A percentile compares a stretch with the other conserved stretches of the same genome.
Evolutionary conservation across 2,329 filamentous ascomycete genomes (phyloP).

Genomic region (Xylaria sp.): DNA sequence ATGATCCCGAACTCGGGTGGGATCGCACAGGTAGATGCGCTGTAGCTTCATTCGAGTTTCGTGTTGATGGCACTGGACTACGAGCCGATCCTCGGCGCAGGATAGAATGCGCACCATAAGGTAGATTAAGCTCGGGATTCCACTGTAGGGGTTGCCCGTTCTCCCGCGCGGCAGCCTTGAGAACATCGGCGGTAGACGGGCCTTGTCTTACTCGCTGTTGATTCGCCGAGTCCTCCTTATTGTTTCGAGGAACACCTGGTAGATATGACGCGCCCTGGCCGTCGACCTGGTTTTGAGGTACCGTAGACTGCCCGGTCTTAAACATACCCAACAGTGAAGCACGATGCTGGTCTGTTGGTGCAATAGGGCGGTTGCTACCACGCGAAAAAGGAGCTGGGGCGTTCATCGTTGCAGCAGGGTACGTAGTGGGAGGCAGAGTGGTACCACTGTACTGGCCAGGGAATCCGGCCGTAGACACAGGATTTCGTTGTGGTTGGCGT

Average conservation of each 20-base stretch:
- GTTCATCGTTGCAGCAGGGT: conserved; percentile 30
- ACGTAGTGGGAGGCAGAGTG: conserved; percentile 28
- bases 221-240: conserved; percentile 34
- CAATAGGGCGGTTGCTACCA: conserved; percentile 30
- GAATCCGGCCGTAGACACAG: conserved; percentile 28
- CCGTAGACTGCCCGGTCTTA: conserved; percentile 54
- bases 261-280: conserved; percentile 31
- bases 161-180: conserved; percentile 45
- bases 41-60: conserved; percentile 33
- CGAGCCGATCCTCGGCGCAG: conserved; percentile 47
- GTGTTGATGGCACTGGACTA: conserved; percentile 36
- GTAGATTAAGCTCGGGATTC: conserved; percentile 54
- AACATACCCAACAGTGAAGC: conserved; percentile 65
- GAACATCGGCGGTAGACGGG: conserved; percentile 44
- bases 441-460: conserved; percentile 37
- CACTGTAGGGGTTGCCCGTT: conserved; percentile 50
- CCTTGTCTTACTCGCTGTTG: conserved; percentile 39
- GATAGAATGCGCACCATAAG: conserved; percentile 55
- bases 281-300: conserved; percentile 43
- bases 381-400: conserved; percentile 35
- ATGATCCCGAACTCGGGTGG: conserved; percentile 39
- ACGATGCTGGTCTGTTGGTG: conserved; percentile 56
- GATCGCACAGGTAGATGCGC: conserved; percentile 38
- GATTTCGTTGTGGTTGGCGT: conserved; percentile 34
- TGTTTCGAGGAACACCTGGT: conserved; percentile 22